Evolutionary conservation across 2,329 filamentous ascomycete species (phyloP), one percentile per base, ranked within the genome.

Genomic region (Ophiosphaerella narmari): DNA sequence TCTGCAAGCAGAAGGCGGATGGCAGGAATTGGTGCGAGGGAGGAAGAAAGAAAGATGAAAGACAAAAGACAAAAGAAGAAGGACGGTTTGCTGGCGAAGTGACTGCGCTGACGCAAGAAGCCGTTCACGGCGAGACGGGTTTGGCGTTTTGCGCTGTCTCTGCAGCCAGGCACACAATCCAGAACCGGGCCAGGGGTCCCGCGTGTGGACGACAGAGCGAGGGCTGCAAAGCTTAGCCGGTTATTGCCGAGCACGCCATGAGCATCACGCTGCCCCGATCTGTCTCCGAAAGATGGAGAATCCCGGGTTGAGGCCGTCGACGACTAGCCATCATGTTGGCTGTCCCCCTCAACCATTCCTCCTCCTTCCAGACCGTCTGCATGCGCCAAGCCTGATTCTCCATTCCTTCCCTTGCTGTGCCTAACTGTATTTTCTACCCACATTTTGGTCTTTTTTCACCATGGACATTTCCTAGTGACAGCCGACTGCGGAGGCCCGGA

Each of bases 381-480:
- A 7, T 29, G 7, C 11, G 26, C 26, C 26, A 29, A 29, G 26
- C 3, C 26, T 29, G 26, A 29, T 7, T 11, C 26, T 29, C 11
- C 26, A 29, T 29, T 45, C 29, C 47, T 29, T 36, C 7, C 36
- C 26, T 41, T 41, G 47, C n/a, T 11, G 34, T 21, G 35, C 31
- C 21, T 37, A 44, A 37, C 33, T 37, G 16, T 13, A 14, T 48
- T 44, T 38, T 34, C 12, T 42, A 7, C 43, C 26, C 11, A 29
- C 7, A 29, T 29, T 29, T 29, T 29, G 7, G 7, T 29, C 26
- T 18, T 14, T 14, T 32, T 34, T 46, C 48, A 41, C 38, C 39
- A 62, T 62, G 59, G 51, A 53, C 39, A 48, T 43, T 55, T 63
- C 56, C 46, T 71, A 65, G 57, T 44, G 50, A 43, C 50, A 39